phyloP scores from a whole-genome alignment of 139 green algal species.

The Chlorella ohadii region DNA sequence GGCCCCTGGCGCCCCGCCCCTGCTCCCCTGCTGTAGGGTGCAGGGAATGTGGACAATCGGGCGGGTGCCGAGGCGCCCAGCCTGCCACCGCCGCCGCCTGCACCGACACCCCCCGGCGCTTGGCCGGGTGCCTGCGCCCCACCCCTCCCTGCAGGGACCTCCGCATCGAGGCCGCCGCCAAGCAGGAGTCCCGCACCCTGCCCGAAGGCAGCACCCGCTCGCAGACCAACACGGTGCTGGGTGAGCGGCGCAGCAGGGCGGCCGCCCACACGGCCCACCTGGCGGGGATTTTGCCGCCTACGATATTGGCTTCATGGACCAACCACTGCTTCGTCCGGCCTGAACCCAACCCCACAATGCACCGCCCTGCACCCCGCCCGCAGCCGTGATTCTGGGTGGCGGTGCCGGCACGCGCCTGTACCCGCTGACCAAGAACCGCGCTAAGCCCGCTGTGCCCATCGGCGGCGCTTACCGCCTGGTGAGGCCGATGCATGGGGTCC shows the following conservation, averaged over 20 bases:
- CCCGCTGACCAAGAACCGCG: constrained; percentile 91
- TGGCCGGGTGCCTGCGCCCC: too few species aligned
- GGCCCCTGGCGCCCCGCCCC: too few species aligned
- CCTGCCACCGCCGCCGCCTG: too few species aligned
- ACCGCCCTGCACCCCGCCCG: neutral
- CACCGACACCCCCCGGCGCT: too few species aligned
- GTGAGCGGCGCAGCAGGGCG: neutral
- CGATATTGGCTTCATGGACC: too few species aligned
- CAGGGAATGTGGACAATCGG: too few species aligned
- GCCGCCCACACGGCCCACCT: too few species aligned
- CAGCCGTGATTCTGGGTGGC: constrained; percentile 93
- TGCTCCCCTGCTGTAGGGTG: too few species aligned
- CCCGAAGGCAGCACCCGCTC: neutral
- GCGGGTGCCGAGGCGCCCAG: too few species aligned
- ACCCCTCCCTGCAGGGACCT: neutral
- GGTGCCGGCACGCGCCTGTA: constrained; percentile 92
- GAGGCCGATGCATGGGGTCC: neutral
- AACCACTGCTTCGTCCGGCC: too few species aligned
- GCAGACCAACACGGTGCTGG: constrained; percentile 45
- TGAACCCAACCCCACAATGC: neutral
- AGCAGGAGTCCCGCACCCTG: too few species aligned
- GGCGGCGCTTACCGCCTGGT: constrained; percentile 92
- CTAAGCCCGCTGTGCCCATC: constrained; percentile 98
- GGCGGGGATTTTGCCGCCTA: too few species aligned
- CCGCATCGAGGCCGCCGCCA: neutral